Evolutionary conservation across 352 stramenopile genomes (phyloP).

Genomic region (Phytophthora podocarpi): DNA sequence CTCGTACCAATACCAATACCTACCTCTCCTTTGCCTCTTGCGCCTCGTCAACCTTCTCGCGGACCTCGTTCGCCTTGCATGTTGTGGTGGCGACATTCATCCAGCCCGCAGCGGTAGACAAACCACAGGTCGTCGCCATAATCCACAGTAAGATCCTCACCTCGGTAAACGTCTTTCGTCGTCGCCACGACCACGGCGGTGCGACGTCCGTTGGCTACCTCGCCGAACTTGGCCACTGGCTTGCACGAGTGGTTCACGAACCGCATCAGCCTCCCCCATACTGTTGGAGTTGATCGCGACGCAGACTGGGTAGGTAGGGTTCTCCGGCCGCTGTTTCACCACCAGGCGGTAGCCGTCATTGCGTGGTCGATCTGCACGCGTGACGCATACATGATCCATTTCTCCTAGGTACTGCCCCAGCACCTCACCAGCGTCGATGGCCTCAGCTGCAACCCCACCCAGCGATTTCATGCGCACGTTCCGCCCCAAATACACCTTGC

Average conservation of each 20-base stretch:
- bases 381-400: not conserved
- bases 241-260: conserved; percentile 4
- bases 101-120: not conserved
- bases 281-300: not conserved
- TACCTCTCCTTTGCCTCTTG: too few relatives aligned
- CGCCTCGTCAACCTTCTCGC: not conserved
- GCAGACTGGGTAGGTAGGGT: not conserved
- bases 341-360: not conserved
- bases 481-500: not conserved
- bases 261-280: not conserved
- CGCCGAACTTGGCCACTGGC: not conserved
- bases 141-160: not conserved
- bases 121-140: conserved; percentile 3
- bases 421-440: not conserved
- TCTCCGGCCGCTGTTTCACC: not conserved
- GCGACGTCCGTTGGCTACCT: not conserved
- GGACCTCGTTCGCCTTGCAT: not conserved
- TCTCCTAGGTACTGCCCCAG: conserved; percentile 1
- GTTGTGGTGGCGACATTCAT: not conserved
- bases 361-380: not conserved
- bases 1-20: too few relatives aligned
- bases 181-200: not conserved
- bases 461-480: not conserved
- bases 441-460: not conserved
- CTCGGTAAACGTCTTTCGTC: not conserved